phyloP scores from a whole-genome alignment of 2,329 filamentous ascomycete genomes.

The Beauveria varroae region DNA sequence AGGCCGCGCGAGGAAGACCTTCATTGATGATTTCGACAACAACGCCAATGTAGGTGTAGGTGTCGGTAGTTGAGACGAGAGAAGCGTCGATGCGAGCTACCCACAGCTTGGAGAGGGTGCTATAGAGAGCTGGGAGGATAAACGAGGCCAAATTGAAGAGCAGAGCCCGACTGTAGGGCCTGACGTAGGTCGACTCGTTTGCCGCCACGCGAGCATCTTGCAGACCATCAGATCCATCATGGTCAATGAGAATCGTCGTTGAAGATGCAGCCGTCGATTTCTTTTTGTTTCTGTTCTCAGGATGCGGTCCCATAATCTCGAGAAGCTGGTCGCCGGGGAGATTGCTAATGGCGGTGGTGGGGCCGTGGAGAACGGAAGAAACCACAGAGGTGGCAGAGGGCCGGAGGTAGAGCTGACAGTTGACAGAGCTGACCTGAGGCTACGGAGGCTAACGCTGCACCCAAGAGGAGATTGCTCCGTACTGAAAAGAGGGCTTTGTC shows the following conservation, averaged over 20 bases:
- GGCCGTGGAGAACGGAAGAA: constrained; percentile 3
- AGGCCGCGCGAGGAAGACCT: constrained; percentile 60
- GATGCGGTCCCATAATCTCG: background rate
- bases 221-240: background rate
- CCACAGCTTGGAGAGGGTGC: constrained; percentile 63
- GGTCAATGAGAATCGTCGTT: background rate
- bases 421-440: no score
- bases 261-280: background rate
- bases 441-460: background rate
- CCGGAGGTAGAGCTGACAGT: background rate
- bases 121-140: constrained; percentile 58
- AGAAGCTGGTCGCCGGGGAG: background rate
- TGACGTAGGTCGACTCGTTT: constrained; percentile 14
- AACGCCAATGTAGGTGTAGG: constrained; percentile 62
- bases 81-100: constrained; percentile 57
- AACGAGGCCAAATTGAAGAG: constrained; percentile 57
- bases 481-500: background rate
- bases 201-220: background rate
- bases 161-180: constrained; percentile 38
- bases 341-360: background rate
- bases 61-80: constrained; percentile 29
- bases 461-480: background rate
- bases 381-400: background rate
- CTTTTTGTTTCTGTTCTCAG: background rate
- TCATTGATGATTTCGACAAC: constrained; percentile 65